Conservation (phyloP, 78 protist genomes). For the Isochrysis galbana region DNA sequence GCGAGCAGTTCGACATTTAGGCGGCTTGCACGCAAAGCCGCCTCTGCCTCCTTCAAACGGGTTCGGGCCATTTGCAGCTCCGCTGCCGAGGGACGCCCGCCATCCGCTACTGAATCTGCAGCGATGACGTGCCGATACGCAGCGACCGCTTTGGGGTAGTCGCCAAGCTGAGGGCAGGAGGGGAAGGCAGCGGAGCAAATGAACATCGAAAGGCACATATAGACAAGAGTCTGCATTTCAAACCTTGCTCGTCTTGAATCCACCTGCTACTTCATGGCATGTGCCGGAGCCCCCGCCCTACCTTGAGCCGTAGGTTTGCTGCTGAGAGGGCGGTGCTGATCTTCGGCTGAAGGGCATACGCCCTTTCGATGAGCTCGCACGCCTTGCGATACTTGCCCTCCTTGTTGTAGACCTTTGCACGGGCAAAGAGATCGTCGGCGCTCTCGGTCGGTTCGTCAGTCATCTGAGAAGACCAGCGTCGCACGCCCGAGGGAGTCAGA, state of each 20-base stretch:
- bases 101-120: not conserved
- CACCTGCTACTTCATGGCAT: too few relatives aligned
- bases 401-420: not conserved
- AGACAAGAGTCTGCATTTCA: too few relatives aligned
- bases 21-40: not conserved
- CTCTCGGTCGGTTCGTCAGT: not conserved
- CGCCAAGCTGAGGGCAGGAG: too few relatives aligned
- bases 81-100: not conserved
- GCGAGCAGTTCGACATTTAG: not conserved
- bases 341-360: not conserved
- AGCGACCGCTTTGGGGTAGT: not conserved
- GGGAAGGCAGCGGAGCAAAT: too few relatives aligned
- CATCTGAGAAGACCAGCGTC: not conserved
- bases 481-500: not conserved
- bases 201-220: too few relatives aligned
- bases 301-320: not conserved
- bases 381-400: not conserved
- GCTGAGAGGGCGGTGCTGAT: slow-evolving; percentile 8
- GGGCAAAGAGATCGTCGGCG: not conserved
- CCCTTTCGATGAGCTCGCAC: not conserved
- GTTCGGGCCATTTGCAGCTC: not conserved
- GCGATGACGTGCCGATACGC: not conserved
- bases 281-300: too few relatives aligned
- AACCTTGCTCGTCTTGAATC: too few relatives aligned
- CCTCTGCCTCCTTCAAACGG: not conserved